Evolutionary conservation across 2,329 filamentous ascomycete species (phyloP), one percentile per base, ranked within the genome.

Genomic region (Delphinella strobiligena): DNA sequence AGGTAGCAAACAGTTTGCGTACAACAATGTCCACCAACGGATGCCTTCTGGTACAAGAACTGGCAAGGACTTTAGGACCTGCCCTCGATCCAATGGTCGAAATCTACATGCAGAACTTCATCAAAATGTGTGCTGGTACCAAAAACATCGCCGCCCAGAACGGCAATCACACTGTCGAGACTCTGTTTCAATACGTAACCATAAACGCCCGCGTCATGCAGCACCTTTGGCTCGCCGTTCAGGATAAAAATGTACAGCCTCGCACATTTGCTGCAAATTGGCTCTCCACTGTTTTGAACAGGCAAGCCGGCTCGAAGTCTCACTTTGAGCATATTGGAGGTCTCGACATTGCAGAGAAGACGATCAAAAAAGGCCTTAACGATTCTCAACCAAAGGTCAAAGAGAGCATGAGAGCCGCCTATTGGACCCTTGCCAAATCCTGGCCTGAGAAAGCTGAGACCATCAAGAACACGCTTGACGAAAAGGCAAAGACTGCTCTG

Each of bases 191-290:
- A 46, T 79, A 81, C 50, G 81, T 82, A 19, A 80, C 87, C 0
- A 96, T 89, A 61, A 88, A 73, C 45, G 67, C 71, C 44, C 80
- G 87, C 19, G 71, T 95, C 46, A 73, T 95, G 69, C 83, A 93
- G 58, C 89, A 96, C 53, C 68, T 96, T 35, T 83, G 78, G 67
- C 65, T 67, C 39, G 88, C 89, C 17, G 82, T 75, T 46, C 82
- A 93, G 56, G 89, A 98, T 64, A 96, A 95, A 66, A 96, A 95
- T 54, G 80, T 88, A 2, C 82, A 91, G 54, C 81, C 88, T 12
- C 78, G 91, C 45, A 75, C 75, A 1, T 93, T 80, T 59, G 81
- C 80, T 2, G 71, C 82, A 2, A 79, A 74, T 5, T 98, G 91
- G 91, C 64, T 96, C 19, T 83, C 80, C 60, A 93, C 81, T 1